Base-by-base conservation (phyloP, 1,284 basidiomycete genomes). In the Tilletia horrida region DNA sequence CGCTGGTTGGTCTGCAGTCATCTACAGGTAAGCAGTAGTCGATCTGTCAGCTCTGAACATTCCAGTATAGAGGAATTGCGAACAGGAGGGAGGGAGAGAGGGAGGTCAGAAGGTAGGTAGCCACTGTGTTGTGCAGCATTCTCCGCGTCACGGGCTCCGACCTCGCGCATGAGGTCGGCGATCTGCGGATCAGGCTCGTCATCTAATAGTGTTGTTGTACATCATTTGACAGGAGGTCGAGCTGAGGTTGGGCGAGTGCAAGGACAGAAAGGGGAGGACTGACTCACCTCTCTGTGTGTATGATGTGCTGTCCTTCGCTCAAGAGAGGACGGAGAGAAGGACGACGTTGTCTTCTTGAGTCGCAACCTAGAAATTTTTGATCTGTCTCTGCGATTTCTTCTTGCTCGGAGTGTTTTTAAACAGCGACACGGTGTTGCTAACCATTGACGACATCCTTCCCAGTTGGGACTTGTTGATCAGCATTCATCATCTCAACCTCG, bases 91-190 rank as follows among this genome's bases (percentile, higher is more conserved):
- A 29, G 4, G 16, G 55, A 31, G n/a, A 1, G 55, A 59, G n/a
- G 2, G 52, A 55, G 27, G 23, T 55, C 50, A 55, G 55, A 59
- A 29, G 50, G 55, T 59, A 59, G 55, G 55, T 59, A 59, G 55
- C 55, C 55, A 59, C 55, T 31, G 55, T 31, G 27, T 59, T 59
- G 55, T 59, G 31, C 55, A 59, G 55, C 55, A 59, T 59, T 25
- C 35, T 11, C 35, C 35, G 35, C 35, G 35, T 40, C 35, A 40
- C 35, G 35, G 11, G 35, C 35, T 40, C 35, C 35, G 35, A 11
- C 35, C 35, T 40, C 35, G 35, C 35, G 35, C 35, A 40, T 40
- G 35, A 40, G 35, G 35, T 40, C 35, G 45, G 45, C 21, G 18
- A 23, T 48, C 55, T 31, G 55, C 18, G 27, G 55, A 35, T 59